These are phyloP conservation scores for Iris macrosiphon DNA, from an alignment of 106 monocot genomes.

Conservation along the genomic window DNA sequence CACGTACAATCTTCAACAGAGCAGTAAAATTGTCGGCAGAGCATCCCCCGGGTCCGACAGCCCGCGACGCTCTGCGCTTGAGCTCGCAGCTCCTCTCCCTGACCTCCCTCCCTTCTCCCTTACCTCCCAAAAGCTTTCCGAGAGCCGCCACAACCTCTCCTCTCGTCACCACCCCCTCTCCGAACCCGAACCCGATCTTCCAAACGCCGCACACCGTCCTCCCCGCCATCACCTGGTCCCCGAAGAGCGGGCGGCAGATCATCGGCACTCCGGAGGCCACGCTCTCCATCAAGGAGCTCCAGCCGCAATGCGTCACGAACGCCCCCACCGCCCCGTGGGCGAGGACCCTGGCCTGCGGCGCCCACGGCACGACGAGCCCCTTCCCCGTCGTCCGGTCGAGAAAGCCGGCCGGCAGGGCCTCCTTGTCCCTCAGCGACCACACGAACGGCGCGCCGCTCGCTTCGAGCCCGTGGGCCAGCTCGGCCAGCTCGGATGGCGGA, in stretches of 20 bases:
- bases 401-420: slow-evolving; percentile 19
- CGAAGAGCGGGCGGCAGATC: slow-evolving; percentile 27
- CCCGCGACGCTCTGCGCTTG: slow-evolving; percentile 3
- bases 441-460: slow-evolving; percentile 26
- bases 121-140: slow-evolving; percentile 7
- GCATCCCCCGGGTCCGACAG: slow-evolving; percentile 3
- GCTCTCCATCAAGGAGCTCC: slow-evolving; percentile 62
- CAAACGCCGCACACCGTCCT: slow-evolving; percentile 13
- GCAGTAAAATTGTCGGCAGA: slow-evolving; percentile 7
- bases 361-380: slow-evolving; percentile 36
- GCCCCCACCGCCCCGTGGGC: slow-evolving; percentile 38
- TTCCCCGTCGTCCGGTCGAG: slow-evolving; percentile 2
- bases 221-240: slow-evolving; percentile 33
- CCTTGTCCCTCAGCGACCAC: slow-evolving; percentile 32
- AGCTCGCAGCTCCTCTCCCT: slow-evolving; percentile 17
- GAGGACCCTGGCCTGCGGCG: slow-evolving; percentile 34
- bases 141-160: slow-evolving; percentile 10
- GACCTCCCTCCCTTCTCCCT: slow-evolving; percentile 26
- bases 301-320: slow-evolving; percentile 70
- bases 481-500: slow-evolving; percentile 13
- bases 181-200: slow-evolving; percentile 14
- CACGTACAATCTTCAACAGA: slow-evolving; percentile 5
- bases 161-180: not conserved
- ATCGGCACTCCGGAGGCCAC: slow-evolving; percentile 26
- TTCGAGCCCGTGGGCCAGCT: slow-evolving; percentile 30